phyloP scores from a whole-genome alignment of 352 stramenopile species.

The Globisporangium paroecandrum region DNA sequence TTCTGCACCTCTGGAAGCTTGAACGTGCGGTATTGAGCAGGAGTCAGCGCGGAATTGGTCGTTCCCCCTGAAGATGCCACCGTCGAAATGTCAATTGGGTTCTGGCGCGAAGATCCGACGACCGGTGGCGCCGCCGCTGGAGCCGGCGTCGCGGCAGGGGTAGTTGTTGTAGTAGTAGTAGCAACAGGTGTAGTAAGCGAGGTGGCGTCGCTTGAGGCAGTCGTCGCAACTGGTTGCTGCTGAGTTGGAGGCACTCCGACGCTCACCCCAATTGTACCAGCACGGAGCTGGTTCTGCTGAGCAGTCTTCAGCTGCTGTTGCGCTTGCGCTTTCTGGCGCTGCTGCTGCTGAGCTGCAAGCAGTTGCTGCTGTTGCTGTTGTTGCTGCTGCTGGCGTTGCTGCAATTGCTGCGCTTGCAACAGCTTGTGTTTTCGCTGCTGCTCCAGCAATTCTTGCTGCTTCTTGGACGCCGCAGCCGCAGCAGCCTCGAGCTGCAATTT shows the following conservation, averaged over 20 bases:
- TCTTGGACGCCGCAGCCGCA: constrained; percentile 48
- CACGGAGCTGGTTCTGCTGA: constrained; percentile 36
- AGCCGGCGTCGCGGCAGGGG: neutral
- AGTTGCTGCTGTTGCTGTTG: constrained; percentile 39
- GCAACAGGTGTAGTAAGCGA: constrained; percentile 12
- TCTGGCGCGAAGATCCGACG: constrained; percentile 33
- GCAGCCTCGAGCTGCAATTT: constrained; percentile 65
- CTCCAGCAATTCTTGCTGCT: constrained; percentile 59
- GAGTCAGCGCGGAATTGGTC: constrained; percentile 41
- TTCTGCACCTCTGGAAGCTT: constrained; percentile 65
- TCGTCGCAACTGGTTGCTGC: constrained; percentile 18
- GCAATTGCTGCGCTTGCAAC: constrained; percentile 36
- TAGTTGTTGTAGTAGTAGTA: constrained; percentile 6
- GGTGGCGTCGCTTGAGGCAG: constrained; percentile 17
- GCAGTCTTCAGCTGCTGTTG: constrained; percentile 37
- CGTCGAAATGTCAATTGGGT: constrained; percentile 48
- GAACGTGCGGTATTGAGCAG: constrained; percentile 73
- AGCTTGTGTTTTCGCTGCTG: constrained; percentile 69
- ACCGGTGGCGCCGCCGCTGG: constrained; percentile 22
- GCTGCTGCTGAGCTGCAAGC: constrained; percentile 35
- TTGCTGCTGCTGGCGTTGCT: constrained; percentile 29
- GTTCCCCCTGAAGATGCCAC: constrained; percentile 28
- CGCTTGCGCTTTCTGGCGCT: constrained; percentile 22
- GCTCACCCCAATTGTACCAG: neutral
- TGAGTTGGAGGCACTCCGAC: constrained; percentile 12